phyloP scores from a whole-genome alignment of 805 yeast species.

The Gaillardinia entomophila region DNA sequence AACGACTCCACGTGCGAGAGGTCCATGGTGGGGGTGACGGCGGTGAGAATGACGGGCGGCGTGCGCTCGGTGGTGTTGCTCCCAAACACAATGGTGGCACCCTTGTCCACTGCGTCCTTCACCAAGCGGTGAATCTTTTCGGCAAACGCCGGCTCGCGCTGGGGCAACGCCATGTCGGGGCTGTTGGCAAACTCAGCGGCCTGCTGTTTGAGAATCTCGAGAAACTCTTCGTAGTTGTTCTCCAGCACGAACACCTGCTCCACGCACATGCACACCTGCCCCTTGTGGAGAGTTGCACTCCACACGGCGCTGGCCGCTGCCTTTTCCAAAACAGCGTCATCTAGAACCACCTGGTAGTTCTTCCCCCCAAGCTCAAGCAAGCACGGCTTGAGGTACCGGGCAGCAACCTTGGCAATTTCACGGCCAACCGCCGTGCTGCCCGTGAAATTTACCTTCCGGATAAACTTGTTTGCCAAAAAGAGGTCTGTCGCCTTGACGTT shows the following conservation, averaged over 20 bases:
- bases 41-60: slow-evolving; percentile 26
- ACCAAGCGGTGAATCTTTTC: slow-evolving; percentile 18
- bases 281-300: slow-evolving; percentile 38
- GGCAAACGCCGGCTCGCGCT: slow-evolving; percentile 22
- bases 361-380: slow-evolving; percentile 44
- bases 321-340: slow-evolving; percentile 25
- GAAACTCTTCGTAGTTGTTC: slow-evolving; percentile 22
- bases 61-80: slow-evolving; percentile 1
- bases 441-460: slow-evolving; percentile 40
- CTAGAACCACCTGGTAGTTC: slow-evolving; percentile 27
- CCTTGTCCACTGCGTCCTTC: slow-evolving; percentile 30
- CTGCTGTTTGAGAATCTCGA: slow-evolving; percentile 9
- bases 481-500: slow-evolving; percentile 16
- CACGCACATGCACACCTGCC: slow-evolving; percentile 45
- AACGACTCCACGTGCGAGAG: slow-evolving; percentile 31
- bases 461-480: slow-evolving; percentile 17
- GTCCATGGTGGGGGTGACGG: slow-evolving; percentile 23
- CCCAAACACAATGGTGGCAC: slow-evolving; percentile 29
- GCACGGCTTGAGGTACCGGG: slow-evolving; percentile 32
- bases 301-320: slow-evolving; percentile 24
- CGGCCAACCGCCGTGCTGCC: slow-evolving; percentile 40
- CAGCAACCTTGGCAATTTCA: slow-evolving; percentile 30
- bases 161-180: slow-evolving; percentile 17
- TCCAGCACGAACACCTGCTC: slow-evolving; percentile 34
- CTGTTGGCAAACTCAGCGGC: slow-evolving; percentile 11